Evolutionary conservation across 306 rosid genomes (phyloP).

Genomic region (Prosopis cineraria): DNA sequence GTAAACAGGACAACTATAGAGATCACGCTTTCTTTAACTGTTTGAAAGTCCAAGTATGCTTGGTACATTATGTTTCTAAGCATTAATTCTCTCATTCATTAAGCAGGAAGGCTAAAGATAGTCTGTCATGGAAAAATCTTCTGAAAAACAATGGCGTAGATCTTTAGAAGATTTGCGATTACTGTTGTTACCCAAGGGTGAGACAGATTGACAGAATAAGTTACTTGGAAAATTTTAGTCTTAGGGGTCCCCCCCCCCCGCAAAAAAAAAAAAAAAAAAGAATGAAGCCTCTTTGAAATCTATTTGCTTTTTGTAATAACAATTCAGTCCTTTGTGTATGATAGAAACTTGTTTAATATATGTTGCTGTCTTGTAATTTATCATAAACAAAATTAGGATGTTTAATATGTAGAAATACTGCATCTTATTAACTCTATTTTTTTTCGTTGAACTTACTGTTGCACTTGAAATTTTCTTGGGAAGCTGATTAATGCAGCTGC

Average conservation of each 20-base stretch:
- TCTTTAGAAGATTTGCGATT: neutral
- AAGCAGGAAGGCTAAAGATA: neutral
- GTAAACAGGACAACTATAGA: neutral
- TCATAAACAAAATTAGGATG: neutral
- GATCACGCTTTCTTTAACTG: neutral
- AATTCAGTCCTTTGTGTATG: neutral
- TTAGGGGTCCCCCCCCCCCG: neutral
- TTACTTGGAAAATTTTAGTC: neutral
- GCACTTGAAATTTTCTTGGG: neutral
- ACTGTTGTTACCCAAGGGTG: neutral
- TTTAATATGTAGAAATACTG: neutral
- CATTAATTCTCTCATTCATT: neutral
- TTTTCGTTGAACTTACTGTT: conserved; percentile 17
- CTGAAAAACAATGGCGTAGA: neutral
- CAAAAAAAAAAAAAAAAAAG: too few species aligned
- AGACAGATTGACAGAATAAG: neutral
- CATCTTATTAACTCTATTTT: conserved; percentile 2
- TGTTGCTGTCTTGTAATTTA: neutral
- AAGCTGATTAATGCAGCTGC: conserved; percentile 26
- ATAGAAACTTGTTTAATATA: neutral
- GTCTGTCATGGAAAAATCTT: neutral
- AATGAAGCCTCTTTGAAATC: neutral
- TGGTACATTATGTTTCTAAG: neutral
- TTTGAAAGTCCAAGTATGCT: neutral
- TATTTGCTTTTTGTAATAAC: neutral